Conservation (phyloP, 768 basidiomycete species). For the Tremella yokohamensis region DNA sequence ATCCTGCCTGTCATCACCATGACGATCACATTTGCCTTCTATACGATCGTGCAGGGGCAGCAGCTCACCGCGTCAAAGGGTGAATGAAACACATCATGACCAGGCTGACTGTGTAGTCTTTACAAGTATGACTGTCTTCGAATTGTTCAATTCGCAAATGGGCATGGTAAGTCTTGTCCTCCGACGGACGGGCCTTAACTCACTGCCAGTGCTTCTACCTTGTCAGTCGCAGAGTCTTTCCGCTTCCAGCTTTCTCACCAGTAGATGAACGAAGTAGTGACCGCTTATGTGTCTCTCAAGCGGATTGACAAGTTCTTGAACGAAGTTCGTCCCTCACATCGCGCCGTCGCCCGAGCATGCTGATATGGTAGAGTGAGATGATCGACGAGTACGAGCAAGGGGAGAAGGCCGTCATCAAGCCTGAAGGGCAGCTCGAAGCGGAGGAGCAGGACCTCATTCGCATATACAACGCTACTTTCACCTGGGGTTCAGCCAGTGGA, state of each 20-base stretch:
- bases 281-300: slow-evolving; percentile 64
- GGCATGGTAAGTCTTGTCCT: slow-evolving; percentile 27
- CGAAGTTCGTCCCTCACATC: slow-evolving; percentile 17
- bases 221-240: slow-evolving; percentile 1
- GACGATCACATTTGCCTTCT: slow-evolving; percentile 63
- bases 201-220: slow-evolving; percentile 34
- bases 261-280: slow-evolving; percentile 32
- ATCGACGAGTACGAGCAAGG: slow-evolving; percentile 42
- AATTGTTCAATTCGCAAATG: slow-evolving; percentile 58
- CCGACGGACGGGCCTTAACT: not conserved
- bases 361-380: slow-evolving; percentile 37
- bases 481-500: slow-evolving; percentile 40
- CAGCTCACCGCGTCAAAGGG: slow-evolving; percentile 51
- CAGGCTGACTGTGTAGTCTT: slow-evolving; percentile 51
- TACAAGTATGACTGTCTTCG: slow-evolving; percentile 62
- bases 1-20: slow-evolving; percentile 64
- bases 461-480: slow-evolving; percentile 47
- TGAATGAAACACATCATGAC: slow-evolving; percentile 8
- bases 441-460: slow-evolving; percentile 41
- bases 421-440: slow-evolving; percentile 33
- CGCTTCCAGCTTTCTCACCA: slow-evolving; percentile 2
- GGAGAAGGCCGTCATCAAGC: slow-evolving; percentile 17
- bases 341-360: slow-evolving; percentile 51
- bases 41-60: slow-evolving; percentile 54
- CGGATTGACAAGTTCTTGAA: slow-evolving; percentile 58